Base-by-base conservation (phyloP, 129 eudicot species). In the Helichrysum umbraculigerum region DNA sequence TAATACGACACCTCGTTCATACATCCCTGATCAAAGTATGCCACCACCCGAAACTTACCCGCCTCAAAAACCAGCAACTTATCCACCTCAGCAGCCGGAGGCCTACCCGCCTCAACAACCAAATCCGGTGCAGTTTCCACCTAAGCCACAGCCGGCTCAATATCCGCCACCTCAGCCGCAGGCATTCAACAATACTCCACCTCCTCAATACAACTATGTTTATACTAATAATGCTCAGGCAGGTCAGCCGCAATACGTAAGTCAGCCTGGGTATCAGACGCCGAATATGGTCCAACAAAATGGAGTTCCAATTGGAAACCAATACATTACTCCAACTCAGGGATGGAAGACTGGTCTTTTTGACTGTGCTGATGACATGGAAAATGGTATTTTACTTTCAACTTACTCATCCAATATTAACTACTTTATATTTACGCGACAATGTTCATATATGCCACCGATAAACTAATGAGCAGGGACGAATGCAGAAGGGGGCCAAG, bases 41-140 rank as follows among this genome's bases (percentile, higher is more conserved):
- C 83, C 83, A 0, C 83, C 77, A 17, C 85, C 85, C 7, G 84
- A 75, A 76, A 58, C 66, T 16, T 81, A 59, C 77, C 85, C 81
- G 4, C 85, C 85, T 2, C 77, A 75, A 47, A 35, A 74, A 54
- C 76, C 80, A 16, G 17, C 70, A 20, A 21, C 50, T 16, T 81
- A 74, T 62, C 84, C 76, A 35, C 77, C 81, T 16, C 66, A 50
- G n/a, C 42, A 60, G 32, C 70, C 57, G 2, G 20, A 19, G 2
- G 29, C 68, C 2, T 66, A 7, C 16, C 84, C 76, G 2, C 84
- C 80, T 21, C 80, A 68, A 28, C 75, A 63, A 9, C 68, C 66
- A 10, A 6, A 50, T 51, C 80, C 81, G 10, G 81, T 54, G 32
- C 59, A 69, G 7, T 76, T 52, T 56, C 81, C 81, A 21, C 81